Evolutionary conservation across 2,329 filamentous ascomycete genomes (phyloP), one percentile per base, ranked within the genome.

Genomic region (Penicillium sp.): DNA sequence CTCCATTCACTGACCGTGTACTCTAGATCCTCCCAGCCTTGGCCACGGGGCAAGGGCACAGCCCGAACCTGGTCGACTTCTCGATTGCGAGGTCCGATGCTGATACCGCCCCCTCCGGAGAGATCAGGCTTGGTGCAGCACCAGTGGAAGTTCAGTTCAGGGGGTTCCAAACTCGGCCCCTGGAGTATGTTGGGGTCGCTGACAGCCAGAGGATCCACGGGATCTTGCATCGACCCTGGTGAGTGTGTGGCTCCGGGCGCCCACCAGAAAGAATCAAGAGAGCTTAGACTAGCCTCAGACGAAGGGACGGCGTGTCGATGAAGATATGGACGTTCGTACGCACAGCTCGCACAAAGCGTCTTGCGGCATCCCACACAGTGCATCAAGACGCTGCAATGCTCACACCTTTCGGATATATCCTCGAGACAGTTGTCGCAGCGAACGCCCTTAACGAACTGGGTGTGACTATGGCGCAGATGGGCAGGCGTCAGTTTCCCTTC

Each of bases 351-450:
- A 71, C 83, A 85, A 2, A 85, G 76, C 1, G 82, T 85, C 70
- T 82, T 84, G 47, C 83, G 76, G 62, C 83, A 85, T 36, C 83
- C 83, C 64, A 83, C 80, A 63, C 83, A 85, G 64, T 85, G 83
- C 83, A 85, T 85, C 60, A 82, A 73, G 14, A 85, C 81, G 54
- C 82, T 84, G 67, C 83, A 85, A 55, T 83, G 82, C 67, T 85
- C 83, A 62, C 83, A 85, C 46, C 83, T 71, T 65, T 85, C 83
- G 39, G 76, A 64, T 42, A 85, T 84, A 31, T 71, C 63, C 42
- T 82, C 80, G 46, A 75, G 73, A 69, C 83, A 85, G 53, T 78
- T 77, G 45, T 83, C 76, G 64, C 83, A 85, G 51, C 77, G 78
- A 60, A 83, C 70, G 36, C 79, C 71, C 21, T 84, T 75, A 13